Evolutionary conservation across 345 rosid species (phyloP), one percentile per base, ranked within the genome.

Genomic region (Erucastrum elatum): DNA sequence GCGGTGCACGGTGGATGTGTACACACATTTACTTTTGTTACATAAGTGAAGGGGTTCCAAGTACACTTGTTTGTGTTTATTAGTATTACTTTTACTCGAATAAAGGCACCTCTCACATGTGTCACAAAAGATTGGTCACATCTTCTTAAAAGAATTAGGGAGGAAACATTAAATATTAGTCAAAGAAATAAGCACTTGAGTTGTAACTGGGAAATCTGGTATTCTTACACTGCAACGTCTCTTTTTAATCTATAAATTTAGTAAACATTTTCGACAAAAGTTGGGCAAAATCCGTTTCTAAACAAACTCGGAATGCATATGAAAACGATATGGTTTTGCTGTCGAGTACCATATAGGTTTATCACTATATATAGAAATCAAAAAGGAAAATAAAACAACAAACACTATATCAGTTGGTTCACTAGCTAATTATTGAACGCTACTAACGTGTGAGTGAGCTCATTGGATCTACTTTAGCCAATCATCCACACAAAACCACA

Each of bases 41-140:
- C 63, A 41, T 5, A 55, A 31, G 56, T 53, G 34, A 78, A 17
- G 37, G 37, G 72, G 46, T 46, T 73, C 77, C 64, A 33, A 26
- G 74, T 73, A 73, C 6, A 49, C 63, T 31, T 33, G 33, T 21
- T 66, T 58, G 67, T 60, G 55, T 65, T 55, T 71, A 25, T 71
- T 53, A 21, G 21, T 21, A 55, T 0, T 71, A 56, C 34, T 25
- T 60, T 41, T 17, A 70, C 15, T 10, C 26, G 51, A 60, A 26
- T 66, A 61, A 72, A 72, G 26, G 82, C 26, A 73, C 49, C 37
- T 73, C 74, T 67, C 74, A 61, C 78, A 60, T 79, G 78, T 73
- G 34, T 68, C 17, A 34, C 56, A 34, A 72, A 67, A 15, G 69
- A 66, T 79, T 72, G 64, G 82, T 72, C 77, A 51, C 16, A 3